Evolutionary conservation across 2,329 filamentous ascomycete species (phyloP).

Genomic region (Xylariaceae sp.): DNA sequence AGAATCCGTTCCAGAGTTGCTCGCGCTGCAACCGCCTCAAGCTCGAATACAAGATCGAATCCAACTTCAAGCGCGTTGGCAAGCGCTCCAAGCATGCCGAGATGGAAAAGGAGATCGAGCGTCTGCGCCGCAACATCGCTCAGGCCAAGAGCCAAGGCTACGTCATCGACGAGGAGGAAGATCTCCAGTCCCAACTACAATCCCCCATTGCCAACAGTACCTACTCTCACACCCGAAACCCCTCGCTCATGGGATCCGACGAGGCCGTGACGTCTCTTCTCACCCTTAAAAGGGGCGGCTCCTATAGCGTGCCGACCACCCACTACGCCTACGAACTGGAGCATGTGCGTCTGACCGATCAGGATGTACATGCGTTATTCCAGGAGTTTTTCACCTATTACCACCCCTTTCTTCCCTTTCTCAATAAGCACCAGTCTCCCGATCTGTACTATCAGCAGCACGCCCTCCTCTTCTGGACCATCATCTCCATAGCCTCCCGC

Average conservation of each 20-base stretch:
- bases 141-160: conserved; percentile 58
- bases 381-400: conserved; percentile 71
- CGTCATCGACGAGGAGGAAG: conserved; percentile 51
- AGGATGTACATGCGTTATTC: conserved; percentile 62
- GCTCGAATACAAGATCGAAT: conserved; percentile 80
- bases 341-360: conserved; percentile 60
- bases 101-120: conserved; percentile 80
- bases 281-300: conserved; percentile 61
- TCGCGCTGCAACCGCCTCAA: conserved; percentile 74
- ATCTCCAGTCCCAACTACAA: conserved; percentile 50
- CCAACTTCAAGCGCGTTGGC: conserved; percentile 79
- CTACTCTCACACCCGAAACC: conserved; percentile 58
- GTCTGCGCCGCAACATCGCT: conserved; percentile 57
- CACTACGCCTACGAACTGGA: conserved; percentile 60
- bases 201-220: conserved; percentile 56
- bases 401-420: conserved; percentile 73
- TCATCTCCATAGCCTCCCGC: conserved; percentile 69
- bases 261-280: conserved; percentile 64
- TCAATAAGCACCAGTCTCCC: conserved; percentile 62
- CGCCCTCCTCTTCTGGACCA: conserved; percentile 80
- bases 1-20: conserved; percentile 75
- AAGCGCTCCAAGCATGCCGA: conserved; percentile 81
- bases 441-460: conserved; percentile 75
- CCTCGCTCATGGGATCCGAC: conserved; percentile 63
- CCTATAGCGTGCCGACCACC: conserved; percentile 52